Conservation (phyloP, 495 filamentous ascomycete genomes). For the Penicillium pancosmium region DNA sequence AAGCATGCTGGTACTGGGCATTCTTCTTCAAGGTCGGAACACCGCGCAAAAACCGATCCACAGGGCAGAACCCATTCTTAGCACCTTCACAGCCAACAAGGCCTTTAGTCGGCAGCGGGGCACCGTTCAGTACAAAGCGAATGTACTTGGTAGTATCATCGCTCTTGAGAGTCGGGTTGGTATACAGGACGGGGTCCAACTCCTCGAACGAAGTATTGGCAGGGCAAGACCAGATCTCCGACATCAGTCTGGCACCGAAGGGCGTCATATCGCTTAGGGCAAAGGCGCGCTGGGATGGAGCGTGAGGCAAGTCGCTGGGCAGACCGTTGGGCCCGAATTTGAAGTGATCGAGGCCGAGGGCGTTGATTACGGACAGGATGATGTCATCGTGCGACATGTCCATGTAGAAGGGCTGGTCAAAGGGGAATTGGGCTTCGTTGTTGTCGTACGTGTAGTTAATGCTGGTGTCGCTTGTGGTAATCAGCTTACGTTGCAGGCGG, state of each 20-base stretch:
- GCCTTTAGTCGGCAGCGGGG: slow-evolving; percentile 32
- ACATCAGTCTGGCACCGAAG: slow-evolving; percentile 64
- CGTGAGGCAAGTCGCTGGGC: slow-evolving; percentile 51
- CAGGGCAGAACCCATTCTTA: slow-evolving; percentile 34
- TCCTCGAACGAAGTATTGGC: slow-evolving; percentile 9
- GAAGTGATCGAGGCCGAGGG: slow-evolving; percentile 45
- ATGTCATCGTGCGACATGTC: slow-evolving; percentile 47
- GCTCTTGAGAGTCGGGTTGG: slow-evolving; percentile 25
- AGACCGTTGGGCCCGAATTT: slow-evolving; percentile 35
- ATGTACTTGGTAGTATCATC: slow-evolving; percentile 27
- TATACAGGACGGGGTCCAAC: slow-evolving; percentile 29
- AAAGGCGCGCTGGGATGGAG: slow-evolving; percentile 28
- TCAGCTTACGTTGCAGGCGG: slow-evolving; percentile 55
- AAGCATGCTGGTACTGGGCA: slow-evolving; percentile 30
- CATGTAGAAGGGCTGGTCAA: slow-evolving; percentile 54
- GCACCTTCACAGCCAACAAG: slow-evolving; percentile 30
- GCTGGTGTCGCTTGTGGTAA: slow-evolving; percentile 53
- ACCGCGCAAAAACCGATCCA: slow-evolving; percentile 27
- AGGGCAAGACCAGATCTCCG: slow-evolving; percentile 55
- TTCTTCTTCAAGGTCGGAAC: slow-evolving; percentile 25
- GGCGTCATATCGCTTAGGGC: slow-evolving; percentile 49
- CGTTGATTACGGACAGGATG: slow-evolving; percentile 48
- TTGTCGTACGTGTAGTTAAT: slow-evolving; percentile 61
- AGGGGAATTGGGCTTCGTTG: slow-evolving; percentile 48
- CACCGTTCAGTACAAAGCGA: slow-evolving; percentile 36